Evolutionary conservation across 2,329 filamentous ascomycete species (phyloP), one percentile per base, ranked within the genome.

Genomic region (Ceratocystis smalleyi): DNA sequence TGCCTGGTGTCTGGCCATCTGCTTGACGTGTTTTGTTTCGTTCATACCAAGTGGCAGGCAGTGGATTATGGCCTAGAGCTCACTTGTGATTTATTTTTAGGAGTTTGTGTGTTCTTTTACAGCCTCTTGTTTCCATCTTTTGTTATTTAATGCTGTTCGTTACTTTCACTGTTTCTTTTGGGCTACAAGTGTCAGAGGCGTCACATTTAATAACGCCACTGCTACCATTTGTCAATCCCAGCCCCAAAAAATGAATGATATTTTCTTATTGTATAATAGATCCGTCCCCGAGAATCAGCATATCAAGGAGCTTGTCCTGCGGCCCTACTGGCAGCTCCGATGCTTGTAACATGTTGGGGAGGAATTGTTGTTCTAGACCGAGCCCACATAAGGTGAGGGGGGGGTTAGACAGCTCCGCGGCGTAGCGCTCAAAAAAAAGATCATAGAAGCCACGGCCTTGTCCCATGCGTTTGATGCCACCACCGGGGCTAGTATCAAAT

Each of bases 381-480:
- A 97, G 80, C 67, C 89, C 94, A 74, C 90, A 83, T 68, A 86
- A 75, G 68, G 79, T 75, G 71, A 82, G 62, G 72, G 65, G 45
- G 2, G 24, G n/a, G 12, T 49, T 10, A 24, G 55, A n/a, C 17
- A 30, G 15, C 15, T 57, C 30, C n/a, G 80, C 72, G 62, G 76
- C 73, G 70, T 91, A 95, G 69, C 86, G 83, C 71, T 86, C 83
- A 72, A 99, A 76, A 74, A 96, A 99, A 74, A 85, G 88, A 77
- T 99, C 94, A 78, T 99, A 99, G 76, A 95, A 99, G 40, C 94
- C 94, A 74, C 90, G 95, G 65, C 94, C 94, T 74, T 99, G 94
- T 49, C 94, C 94, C 22, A 97, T 80, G 69, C 94, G 82, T 69
- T 86, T 83, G 67, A 94, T 81, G 12, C 76, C 77, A 2, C 78